phyloP scores from a whole-genome alignment of 495 filamentous ascomycete genomes.

The Pseudevernia furfuracea region DNA sequence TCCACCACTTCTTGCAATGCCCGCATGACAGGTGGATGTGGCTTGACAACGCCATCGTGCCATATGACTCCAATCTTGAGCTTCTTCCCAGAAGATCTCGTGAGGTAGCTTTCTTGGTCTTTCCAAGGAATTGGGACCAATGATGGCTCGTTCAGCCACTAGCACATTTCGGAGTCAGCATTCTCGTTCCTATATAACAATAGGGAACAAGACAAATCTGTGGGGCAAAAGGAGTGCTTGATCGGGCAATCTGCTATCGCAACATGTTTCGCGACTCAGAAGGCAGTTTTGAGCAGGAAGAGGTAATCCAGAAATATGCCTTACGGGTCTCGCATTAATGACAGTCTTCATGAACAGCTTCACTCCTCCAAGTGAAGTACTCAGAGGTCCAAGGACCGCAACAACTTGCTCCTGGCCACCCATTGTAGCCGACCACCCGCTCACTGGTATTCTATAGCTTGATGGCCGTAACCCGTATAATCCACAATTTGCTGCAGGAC shows the following conservation, averaged over 20 bases:
- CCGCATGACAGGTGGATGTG: constrained; percentile 61
- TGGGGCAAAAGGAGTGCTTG: too few species aligned
- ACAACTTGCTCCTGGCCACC: constrained; percentile 52
- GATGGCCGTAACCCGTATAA: constrained; percentile 33
- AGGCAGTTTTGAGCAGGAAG: too few species aligned
- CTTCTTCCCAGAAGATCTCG: constrained; percentile 33
- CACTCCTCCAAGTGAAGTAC: constrained; percentile 52
- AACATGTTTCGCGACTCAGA: too few species aligned
- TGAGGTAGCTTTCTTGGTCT: constrained; percentile 24
- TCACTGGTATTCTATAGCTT: constrained; percentile 26
- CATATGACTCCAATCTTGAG: constrained; percentile 62
- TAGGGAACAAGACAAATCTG: too few species aligned
- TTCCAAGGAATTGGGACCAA: constrained; percentile 56
- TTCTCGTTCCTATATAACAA: too few species aligned
- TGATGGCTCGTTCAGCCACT: constrained; percentile 54
- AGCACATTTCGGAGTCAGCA: too few species aligned
- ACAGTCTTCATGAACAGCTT: constrained; percentile 57
- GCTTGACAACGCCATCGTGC: constrained; percentile 62
- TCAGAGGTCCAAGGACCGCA: constrained; percentile 55
- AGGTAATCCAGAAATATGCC: too few species aligned
- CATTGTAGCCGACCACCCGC: constrained; percentile 37
- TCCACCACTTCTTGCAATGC: constrained; percentile 50
- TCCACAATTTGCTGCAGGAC: constrained; percentile 31
- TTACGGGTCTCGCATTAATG: constrained; percentile 49
- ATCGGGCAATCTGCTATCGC: too few species aligned